Conservation (phyloP, 2,329 filamentous ascomycete species). For the Pseudogymnoascus sp. region DNA sequence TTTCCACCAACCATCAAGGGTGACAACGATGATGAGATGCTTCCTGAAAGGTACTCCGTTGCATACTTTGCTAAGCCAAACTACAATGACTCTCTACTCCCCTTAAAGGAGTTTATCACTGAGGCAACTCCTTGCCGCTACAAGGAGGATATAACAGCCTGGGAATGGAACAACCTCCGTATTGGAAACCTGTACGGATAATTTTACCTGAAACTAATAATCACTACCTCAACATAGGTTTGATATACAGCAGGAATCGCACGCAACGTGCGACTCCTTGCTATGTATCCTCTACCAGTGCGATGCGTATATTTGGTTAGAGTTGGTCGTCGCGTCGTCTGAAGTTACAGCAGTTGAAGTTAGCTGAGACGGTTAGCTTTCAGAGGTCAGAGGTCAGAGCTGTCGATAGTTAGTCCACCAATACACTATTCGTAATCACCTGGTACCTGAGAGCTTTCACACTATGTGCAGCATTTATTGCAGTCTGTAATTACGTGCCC, state of each 20-base stretch:
- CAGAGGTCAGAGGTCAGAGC: not conserved
- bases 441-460: not conserved
- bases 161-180: not conserved
- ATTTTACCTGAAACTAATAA: not conserved
- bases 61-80: slow-evolving; percentile 74
- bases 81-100: slow-evolving; percentile 33
- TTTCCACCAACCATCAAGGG: not conserved
- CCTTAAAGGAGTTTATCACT: not conserved
- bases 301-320: not conserved
- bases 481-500: not conserved
- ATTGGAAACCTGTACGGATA: not conserved
- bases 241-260: no score
- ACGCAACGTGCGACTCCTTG: not conserved
- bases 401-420: not conserved
- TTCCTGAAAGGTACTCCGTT: slow-evolving; percentile 77
- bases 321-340: not conserved
- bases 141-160: not conserved
- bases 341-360: not conserved
- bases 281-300: not conserved
- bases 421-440: not conserved
- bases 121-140: not conserved
- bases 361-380: not conserved
- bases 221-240: not conserved
- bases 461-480: not conserved
- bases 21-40: slow-evolving; percentile 38